A percentile compares a stretch with the other conserved stretches of the same genome.
Conservation (phyloP, 75 land plant genomes). For the Selaginella tamariscina region DNA sequence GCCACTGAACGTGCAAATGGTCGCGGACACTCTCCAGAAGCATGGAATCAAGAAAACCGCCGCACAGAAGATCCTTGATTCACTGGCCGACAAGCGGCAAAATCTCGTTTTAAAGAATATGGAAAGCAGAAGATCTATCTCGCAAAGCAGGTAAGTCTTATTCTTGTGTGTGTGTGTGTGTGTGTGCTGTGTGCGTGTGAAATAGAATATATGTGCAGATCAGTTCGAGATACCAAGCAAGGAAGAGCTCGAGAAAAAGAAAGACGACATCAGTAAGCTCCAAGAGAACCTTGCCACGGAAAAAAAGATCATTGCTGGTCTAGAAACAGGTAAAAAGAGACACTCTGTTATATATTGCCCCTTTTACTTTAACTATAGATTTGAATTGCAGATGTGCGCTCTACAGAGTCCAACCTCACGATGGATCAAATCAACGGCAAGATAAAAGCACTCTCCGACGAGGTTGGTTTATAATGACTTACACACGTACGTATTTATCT, state of each 20-base stretch:
- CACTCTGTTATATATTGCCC: background rate
- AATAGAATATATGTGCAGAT: too few relatives aligned
- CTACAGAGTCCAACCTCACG: constrained; percentile 61
- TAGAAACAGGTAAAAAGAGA: constrained; percentile 58
- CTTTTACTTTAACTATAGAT: background rate
- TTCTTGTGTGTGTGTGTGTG: too few relatives aligned
- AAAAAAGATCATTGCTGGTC: constrained; percentile 39
- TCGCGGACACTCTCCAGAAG: constrained; percentile 86
- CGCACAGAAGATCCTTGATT: constrained; percentile 77
- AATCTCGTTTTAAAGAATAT: constrained; percentile 88
- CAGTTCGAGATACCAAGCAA: constrained; percentile 73
- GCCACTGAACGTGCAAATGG: constrained; percentile 87
- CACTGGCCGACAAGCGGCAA: constrained; percentile 62
- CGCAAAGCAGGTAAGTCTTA: constrained; percentile 85
- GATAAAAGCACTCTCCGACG: constrained; percentile 35
- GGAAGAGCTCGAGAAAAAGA: constrained; percentile 78
- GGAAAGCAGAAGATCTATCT: constrained; percentile 98
- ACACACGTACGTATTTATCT: too few relatives aligned
- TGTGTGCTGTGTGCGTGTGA: too few relatives aligned
- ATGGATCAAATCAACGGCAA: constrained; percentile 51
- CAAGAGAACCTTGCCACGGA: constrained; percentile 40
- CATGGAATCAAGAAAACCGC: constrained; percentile 75
- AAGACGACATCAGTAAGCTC: constrained; percentile 50
- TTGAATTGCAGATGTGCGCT: constrained; percentile 46
- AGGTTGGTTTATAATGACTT: constrained; percentile 38